phyloP scores from a whole-genome alignment of 495 filamentous ascomycete genomes.

The Aspergillus affinis region DNA sequence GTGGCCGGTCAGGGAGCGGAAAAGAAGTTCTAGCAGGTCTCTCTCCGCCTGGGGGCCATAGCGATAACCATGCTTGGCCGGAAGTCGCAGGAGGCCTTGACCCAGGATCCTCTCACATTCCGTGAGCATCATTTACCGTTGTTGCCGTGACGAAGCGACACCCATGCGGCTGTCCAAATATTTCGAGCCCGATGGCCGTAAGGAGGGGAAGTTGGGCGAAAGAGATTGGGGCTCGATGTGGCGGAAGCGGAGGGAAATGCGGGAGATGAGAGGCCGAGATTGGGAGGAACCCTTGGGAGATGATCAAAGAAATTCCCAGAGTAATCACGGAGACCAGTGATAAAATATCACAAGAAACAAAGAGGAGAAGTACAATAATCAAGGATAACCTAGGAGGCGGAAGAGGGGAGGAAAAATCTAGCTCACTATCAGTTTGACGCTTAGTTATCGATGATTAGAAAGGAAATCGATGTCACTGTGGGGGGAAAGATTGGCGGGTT shows the following conservation, averaged over 20 bases:
- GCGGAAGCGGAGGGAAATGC: neutral
- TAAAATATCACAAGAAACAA: neutral
- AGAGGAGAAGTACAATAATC: neutral
- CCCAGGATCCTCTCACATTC: constrained; percentile 80
- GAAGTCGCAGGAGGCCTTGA: constrained; percentile 68
- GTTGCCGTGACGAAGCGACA: constrained; percentile 35
- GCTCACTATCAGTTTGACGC: constrained; percentile 7
- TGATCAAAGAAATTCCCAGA: neutral
- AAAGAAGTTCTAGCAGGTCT: constrained; percentile 74
- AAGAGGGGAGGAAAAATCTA: constrained; percentile 10
- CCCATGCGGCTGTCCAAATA: constrained; percentile 17
- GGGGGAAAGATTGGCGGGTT: constrained; percentile 10
- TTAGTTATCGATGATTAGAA: constrained; percentile 23
- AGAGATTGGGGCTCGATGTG: neutral
- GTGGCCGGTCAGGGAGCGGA: constrained; percentile 77
- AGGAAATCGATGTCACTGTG: constrained; percentile 34
- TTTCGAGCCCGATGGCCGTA: constrained; percentile 3
- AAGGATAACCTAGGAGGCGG: neutral
- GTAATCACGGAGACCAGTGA: neutral
- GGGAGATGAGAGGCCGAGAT: neutral
- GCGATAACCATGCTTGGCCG: constrained; percentile 63
- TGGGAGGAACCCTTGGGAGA: neutral
- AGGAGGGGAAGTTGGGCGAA: constrained; percentile 15
- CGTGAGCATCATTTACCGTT: constrained; percentile 51
- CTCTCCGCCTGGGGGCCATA: constrained; percentile 68